Conservation (phyloP, 441 rosid species). For the Biscutella laevigata region DNA sequence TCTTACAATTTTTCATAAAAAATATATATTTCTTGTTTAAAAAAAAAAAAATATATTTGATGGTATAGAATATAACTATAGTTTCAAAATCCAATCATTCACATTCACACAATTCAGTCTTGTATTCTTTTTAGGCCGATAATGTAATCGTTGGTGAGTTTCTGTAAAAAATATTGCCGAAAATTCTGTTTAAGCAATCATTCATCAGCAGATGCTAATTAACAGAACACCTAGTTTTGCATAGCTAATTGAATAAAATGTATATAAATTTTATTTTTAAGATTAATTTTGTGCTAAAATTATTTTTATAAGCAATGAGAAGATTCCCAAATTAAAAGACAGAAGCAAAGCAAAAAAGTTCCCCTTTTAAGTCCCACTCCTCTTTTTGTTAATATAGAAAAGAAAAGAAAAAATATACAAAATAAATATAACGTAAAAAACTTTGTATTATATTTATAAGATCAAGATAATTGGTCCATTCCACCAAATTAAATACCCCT, state of each 20-base stretch:
- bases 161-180: neutral
- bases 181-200: slow-evolving; percentile 11
- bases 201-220: slow-evolving; percentile 2
- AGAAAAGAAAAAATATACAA: neutral
- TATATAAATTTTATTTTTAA: neutral
- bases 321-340: slow-evolving; percentile 31
- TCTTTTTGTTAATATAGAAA: slow-evolving; percentile 14
- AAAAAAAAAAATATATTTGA: no score
- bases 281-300: slow-evolving; percentile 6
- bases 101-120: no score
- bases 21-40: no score
- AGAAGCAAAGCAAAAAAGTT: slow-evolving; percentile 25
- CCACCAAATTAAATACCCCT: slow-evolving; percentile 26
- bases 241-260: neutral
- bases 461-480: slow-evolving; percentile 29
- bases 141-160: no score
- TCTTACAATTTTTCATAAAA: no score
- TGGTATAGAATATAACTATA: no score
- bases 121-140: no score
- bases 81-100: no score
- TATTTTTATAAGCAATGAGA: slow-evolving; percentile 27
- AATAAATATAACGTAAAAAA: neutral
- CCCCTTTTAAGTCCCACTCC: slow-evolving; percentile 26
- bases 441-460: slow-evolving; percentile 20
- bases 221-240: neutral